Evolutionary conservation across 805 yeast genomes (phyloP).

Genomic region (Pichia rugopelliculosa): DNA sequence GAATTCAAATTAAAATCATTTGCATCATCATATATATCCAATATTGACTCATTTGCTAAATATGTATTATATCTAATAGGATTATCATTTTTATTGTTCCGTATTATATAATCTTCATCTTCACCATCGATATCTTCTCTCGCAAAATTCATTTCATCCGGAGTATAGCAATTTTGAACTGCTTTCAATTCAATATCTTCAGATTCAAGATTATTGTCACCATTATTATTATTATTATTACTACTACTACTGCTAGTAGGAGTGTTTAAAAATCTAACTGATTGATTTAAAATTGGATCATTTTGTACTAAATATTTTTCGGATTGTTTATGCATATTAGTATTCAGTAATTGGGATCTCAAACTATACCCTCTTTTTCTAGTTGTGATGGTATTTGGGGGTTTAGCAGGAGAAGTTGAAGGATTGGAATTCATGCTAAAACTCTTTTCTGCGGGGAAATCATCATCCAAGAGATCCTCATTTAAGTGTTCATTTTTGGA

Average conservation of each 20-base stretch:
- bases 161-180: conserved; percentile 25
- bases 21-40: conserved; percentile 5
- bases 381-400: conserved; percentile 25
- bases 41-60: conserved; percentile 18
- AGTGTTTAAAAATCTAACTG: background rate
- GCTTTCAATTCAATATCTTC: conserved; percentile 29
- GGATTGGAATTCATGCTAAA: background rate
- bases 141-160: conserved; percentile 19
- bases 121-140: conserved; percentile 6
- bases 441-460: background rate
- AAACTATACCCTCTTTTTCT: conserved; percentile 61
- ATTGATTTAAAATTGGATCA: conserved; percentile 1
- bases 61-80: conserved; percentile 5
- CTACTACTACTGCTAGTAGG: background rate
- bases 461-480: background rate
- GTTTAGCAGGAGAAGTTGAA: conserved; percentile 6
- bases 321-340: conserved; percentile 24
- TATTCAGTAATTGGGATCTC: conserved; percentile 57
- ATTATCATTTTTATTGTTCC: background rate
- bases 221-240: background rate
- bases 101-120: background rate
- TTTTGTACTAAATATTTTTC: conserved; percentile 10
- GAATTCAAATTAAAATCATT: background rate
- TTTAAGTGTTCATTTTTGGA: background rate
- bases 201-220: conserved; percentile 4